Evolutionary conservation across 192 early-diverging fungal genomes (phyloP).

Genomic region (Funneliformis geosporum): DNA sequence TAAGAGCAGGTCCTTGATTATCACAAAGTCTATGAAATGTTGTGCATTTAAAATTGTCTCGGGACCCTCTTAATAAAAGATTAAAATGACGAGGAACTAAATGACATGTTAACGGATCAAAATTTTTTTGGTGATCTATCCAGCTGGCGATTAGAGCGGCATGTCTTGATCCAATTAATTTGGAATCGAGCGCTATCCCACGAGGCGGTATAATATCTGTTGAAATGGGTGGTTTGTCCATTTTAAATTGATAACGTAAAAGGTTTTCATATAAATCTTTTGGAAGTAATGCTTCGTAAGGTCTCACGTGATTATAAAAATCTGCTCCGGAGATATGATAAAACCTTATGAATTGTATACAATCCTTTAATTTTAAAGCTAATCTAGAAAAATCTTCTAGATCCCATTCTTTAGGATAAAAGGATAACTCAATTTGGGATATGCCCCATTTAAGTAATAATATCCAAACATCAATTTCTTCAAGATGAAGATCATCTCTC

Average conservation of each 20-base stretch:
- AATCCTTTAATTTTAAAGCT: not conserved
- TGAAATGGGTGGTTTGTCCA: not conserved
- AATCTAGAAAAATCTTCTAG: conserved; percentile 4
- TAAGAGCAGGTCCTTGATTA: conserved; percentile 4
- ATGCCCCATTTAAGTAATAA: conserved; percentile 14
- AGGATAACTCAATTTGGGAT: not conserved
- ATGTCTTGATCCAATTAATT: conserved; percentile 2
- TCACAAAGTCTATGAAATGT: conserved; percentile 17
- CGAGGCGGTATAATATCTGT: not conserved
- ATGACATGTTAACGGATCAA: not conserved
- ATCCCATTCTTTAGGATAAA: not conserved
- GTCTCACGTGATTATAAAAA: not conserved
- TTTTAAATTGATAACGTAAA: not conserved
- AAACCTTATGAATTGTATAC: conserved; percentile 1
- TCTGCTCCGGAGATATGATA: not conserved
- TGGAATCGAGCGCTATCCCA: not conserved
- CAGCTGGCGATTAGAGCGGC: conserved; percentile 9
- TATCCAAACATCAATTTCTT: conserved; percentile 30
- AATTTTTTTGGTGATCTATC: not conserved
- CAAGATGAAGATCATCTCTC: conserved; percentile 16
- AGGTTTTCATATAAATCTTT: conserved; percentile 6
- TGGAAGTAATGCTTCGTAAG: conserved; percentile 5
- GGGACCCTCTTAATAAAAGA: conserved; percentile 8
- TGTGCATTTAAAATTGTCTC: not conserved
- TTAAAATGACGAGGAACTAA: conserved; percentile 11